Evolutionary conservation across 2,329 filamentous ascomycete species (phyloP), one percentile per base, ranked within the genome.

Genomic region (Xylaria sp.): DNA sequence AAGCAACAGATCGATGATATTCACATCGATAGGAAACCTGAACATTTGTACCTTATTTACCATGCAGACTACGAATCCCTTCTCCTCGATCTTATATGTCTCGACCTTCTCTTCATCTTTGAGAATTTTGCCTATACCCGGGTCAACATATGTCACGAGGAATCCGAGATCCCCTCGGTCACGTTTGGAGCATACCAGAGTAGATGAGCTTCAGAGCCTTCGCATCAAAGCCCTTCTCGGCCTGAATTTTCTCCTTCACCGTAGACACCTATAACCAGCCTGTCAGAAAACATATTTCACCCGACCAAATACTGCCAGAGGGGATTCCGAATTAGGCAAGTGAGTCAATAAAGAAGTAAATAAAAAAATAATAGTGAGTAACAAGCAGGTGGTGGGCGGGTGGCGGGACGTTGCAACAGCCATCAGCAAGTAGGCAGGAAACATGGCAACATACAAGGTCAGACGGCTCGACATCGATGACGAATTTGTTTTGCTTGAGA

Each of bases 31-130:
- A 27, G 33, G 22, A 27, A 22, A 27, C 22, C n/a, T 39, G 13
- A 50, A 64, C 61, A 69, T 80, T 69, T 80, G 70, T 84, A 97
- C 94, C 92, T 98, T 98, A 79, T 93, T 93, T 75, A 97, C 90
- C 90, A 99, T 97, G 84, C 96, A 99, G 68, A 99, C 96, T 76
- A 99, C 94, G 80, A 98, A 99, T 42, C 96, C 96, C 86, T 98
- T 99, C 87, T 98, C 96, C 82, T 99, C 95, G 71, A 99, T 98
- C 82, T 93, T 97, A 85, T 98, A 98, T 45, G 92, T 94, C 81
- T 94, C 93, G 74, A 99, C 92, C 2, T 94, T 97, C 78, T 97
- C 96, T 69, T 94, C 93, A 91, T 99, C 95, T 82, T 97, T 95
- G 72, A 99, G 85, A 75, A 99, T 98, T 85, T 99, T 99, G 84